Conservation (phyloP, 2,329 filamentous ascomycete species). For the Ophiostoma angusticollis region DNA sequence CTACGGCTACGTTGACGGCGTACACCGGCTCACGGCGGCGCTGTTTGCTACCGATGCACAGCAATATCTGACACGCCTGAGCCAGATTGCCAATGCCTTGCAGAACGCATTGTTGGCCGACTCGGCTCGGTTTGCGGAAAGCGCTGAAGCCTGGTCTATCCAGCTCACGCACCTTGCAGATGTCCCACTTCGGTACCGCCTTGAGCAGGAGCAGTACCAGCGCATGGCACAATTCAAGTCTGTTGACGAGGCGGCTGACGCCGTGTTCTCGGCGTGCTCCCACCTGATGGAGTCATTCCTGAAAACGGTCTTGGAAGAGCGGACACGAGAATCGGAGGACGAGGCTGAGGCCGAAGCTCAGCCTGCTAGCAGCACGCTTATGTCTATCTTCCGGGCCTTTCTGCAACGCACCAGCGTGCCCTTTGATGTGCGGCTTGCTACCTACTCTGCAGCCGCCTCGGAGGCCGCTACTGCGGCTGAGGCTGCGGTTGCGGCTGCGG, state of each 20-base stretch:
- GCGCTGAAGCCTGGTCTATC: neutral
- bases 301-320: slow-evolving; percentile 3
- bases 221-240: slow-evolving; percentile 11
- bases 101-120: neutral
- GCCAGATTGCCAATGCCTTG: neutral
- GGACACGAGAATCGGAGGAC: too few relatives aligned
- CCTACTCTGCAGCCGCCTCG: neutral
- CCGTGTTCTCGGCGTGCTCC: slow-evolving; percentile 1
- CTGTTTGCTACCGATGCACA: slow-evolving; percentile 9
- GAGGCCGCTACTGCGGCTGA: neutral
- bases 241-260: slow-evolving; percentile 3
- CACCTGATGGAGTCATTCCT: slow-evolving; percentile 10
- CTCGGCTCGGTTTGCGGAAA: neutral
- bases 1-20: neutral
- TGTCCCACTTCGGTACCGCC: neutral
- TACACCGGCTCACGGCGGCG: neutral
- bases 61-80: slow-evolving; percentile 8
- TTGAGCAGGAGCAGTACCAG: slow-evolving; percentile 7
- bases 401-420: slow-evolving; percentile 6
- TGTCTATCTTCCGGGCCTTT: slow-evolving; percentile 5
- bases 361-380: too few relatives aligned
- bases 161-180: neutral
- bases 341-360: too few relatives aligned
- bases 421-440: slow-evolving; percentile 6
- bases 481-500: neutral